Evolutionary conservation across 192 early-diverging fungal species (phyloP), one percentile per base, ranked within the genome.

Genomic region (Ramicandelaber brevisporus): DNA sequence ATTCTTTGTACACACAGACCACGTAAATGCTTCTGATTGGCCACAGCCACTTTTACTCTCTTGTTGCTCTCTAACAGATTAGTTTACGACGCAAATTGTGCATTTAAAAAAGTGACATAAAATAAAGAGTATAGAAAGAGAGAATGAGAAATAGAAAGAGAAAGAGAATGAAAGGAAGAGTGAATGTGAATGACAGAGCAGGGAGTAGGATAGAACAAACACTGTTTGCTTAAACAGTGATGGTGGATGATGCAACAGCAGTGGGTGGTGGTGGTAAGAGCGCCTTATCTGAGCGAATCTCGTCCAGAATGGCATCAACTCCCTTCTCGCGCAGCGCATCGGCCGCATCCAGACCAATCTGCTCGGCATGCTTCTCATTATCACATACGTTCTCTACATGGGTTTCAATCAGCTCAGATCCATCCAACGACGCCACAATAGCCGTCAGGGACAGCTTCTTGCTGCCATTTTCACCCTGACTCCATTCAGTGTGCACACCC

Each of bases 391-490:
- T n/a, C n/a, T 29, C 40, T 3, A n/a, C 21, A 0, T 30, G n/a
- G 5, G 18, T 30, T 9, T 24, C 29, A 15, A 23, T 27, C 11
- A 44, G 17, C 11, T 61, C 27, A 9, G 27, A 14, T 14, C 88
- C 88, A 40, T 89, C 88, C 3, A 87, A 37, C 21, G 61, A 69
- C 4, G 64, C 60, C 0, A 93, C 88, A 17, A 71, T 34, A 0
- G 68, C 79, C 30, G 37, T 50, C 34, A 92, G 36, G 12, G 16
- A 23, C 18, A 86, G 48, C 21, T 17, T 21, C 10, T 27, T 29
- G 1, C 19, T 17, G 11, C 16, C 23, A n/a, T 7, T n/a, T n/a
- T n/a, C n/a, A n/a, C n/a, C n/a, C n/a, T n/a, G n/a, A n/a, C n/a
- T 33, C 51, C 63, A 70, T 32, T 32, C 32, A 1, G 76, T 63